Percentiles rank a stretch among this genome's conserved stretches.
Evolutionary conservation across 106 monocot species (phyloP).

Genomic region (Iris macrosiphon): DNA sequence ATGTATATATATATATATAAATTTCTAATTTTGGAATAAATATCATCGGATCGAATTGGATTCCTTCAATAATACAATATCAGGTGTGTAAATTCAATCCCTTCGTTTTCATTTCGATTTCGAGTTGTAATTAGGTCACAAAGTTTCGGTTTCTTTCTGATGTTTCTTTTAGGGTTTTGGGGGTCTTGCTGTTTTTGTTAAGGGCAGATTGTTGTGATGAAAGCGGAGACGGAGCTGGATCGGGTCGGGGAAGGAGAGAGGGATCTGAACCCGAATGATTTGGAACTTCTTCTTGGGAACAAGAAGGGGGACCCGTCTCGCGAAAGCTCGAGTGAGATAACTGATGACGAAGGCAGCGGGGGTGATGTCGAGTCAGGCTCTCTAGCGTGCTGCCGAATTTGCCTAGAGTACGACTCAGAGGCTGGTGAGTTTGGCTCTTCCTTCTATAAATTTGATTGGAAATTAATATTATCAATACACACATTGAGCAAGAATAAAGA

Average conservation of each 20-base stretch:
- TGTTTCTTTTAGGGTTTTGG: too few species aligned
- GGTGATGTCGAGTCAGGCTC: constrained; percentile 43
- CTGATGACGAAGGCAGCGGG: constrained; percentile 46
- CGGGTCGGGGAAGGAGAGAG: constrained; percentile 7
- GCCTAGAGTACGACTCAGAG: constrained; percentile 54
- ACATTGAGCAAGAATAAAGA: too few species aligned
- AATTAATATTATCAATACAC: too few species aligned
- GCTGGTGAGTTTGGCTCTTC: constrained; percentile 27
- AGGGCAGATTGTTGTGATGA: not conserved
- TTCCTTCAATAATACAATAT: too few species aligned
- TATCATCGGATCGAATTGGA: too few species aligned
- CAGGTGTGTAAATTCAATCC: too few species aligned
- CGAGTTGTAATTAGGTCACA: too few species aligned
- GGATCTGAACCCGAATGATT: constrained; percentile 22
- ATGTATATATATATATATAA: too few species aligned
- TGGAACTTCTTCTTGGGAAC: constrained; percentile 54
- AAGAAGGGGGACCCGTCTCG: not conserved
- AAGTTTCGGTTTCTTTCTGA: too few species aligned
- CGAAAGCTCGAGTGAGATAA: constrained; percentile 25
- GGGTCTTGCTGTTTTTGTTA: too few species aligned
- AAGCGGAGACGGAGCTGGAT: constrained; percentile 1
- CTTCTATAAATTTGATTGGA: not conserved
- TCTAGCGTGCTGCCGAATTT: constrained; percentile 60
- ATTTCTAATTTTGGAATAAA: too few species aligned
- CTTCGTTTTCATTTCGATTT: too few species aligned